Conservation (phyloP, 2,329 filamentous ascomycete species). For the Domatiomyces globalis region DNA sequence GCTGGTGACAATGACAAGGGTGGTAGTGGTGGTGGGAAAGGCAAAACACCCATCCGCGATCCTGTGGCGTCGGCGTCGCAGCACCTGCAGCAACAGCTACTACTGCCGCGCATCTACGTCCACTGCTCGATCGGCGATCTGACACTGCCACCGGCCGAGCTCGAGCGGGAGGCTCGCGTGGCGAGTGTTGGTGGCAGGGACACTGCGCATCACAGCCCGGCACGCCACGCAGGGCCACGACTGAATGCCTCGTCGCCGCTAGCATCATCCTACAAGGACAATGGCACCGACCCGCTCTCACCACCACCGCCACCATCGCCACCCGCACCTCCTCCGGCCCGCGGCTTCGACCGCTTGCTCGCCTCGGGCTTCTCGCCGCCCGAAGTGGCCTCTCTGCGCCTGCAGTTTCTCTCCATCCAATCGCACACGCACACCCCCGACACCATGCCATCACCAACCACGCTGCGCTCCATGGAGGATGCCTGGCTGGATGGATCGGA, state of each 20-base stretch:
- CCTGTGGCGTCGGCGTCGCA: conserved; percentile 25
- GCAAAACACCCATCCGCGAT: conserved; percentile 49
- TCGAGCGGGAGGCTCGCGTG: conserved; percentile 49
- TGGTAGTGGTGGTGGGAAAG: conserved; percentile 47
- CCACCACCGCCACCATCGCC: too few relatives aligned
- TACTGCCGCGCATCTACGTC: conserved; percentile 55
- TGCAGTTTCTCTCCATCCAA: conserved; percentile 80
- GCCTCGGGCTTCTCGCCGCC: conserved; percentile 64
- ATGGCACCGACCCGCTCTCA: too few relatives aligned
- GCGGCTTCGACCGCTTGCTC: conserved; percentile 79
- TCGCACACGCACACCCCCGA: conserved; percentile 72
- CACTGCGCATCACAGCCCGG: neutral
- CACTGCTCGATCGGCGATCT: conserved; percentile 83
- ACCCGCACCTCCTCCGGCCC: conserved; percentile 38
- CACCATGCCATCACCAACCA: conserved; percentile 67
- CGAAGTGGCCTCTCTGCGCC: conserved; percentile 70
- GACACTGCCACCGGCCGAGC: conserved; percentile 52
- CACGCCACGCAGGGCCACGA: conserved; percentile 1
- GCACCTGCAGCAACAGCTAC: neutral
- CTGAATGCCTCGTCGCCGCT: neutral
- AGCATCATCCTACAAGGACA: conserved; percentile 27
- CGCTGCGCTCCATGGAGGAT: conserved; percentile 69
- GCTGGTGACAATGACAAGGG: conserved; percentile 41
- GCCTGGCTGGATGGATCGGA: conserved; percentile 65
- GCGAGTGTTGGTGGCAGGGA: conserved; percentile 6